A percentile compares a stretch with the other conserved stretches of the same genome.
Evolutionary conservation across 179 eudicot genomes (phyloP).

Genomic region (Spergularia azorica): DNA sequence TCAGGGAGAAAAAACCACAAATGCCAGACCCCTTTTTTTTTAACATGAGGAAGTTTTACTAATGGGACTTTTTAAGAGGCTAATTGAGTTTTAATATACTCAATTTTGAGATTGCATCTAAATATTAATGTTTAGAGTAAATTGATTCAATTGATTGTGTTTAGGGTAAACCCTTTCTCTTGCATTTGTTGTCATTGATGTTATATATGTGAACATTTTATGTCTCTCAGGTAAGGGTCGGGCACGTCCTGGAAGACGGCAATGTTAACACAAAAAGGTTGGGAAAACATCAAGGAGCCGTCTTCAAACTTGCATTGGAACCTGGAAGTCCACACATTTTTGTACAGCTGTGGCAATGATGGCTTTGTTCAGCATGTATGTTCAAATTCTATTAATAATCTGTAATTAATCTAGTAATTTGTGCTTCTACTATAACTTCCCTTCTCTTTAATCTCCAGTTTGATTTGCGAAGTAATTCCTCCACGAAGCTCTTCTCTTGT

Average conservation of each 20-base stretch:
- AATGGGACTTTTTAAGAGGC: no score
- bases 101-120: no score
- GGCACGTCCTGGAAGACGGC: slow-evolving; percentile 49
- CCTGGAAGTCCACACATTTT: slow-evolving; percentile 70
- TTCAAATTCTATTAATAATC: slow-evolving; percentile 11
- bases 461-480: slow-evolving; percentile 65
- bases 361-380: slow-evolving; percentile 82
- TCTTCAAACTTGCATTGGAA: slow-evolving; percentile 73
- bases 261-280: slow-evolving; percentile 53
- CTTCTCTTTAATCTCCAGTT: slow-evolving; percentile 47
- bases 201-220: background rate
- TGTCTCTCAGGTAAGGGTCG: slow-evolving; percentile 63
- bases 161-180: no score
- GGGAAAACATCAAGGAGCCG: slow-evolving; percentile 70
- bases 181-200: slow-evolving; percentile 1
- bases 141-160: no score
- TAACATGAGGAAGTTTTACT: no score
- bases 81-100: no score
- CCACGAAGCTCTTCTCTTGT: slow-evolving; percentile 73
- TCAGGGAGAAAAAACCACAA: no score
- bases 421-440: slow-evolving; percentile 20
- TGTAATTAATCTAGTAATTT: background rate
- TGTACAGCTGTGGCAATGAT: slow-evolving; percentile 84
- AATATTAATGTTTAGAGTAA: no score
- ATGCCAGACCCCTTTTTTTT: no score